These are phyloP conservation scores for Opeltia flavorubescens DNA, from an alignment of 495 filamentous ascomycete genomes.

Conservation along the genomic window DNA sequence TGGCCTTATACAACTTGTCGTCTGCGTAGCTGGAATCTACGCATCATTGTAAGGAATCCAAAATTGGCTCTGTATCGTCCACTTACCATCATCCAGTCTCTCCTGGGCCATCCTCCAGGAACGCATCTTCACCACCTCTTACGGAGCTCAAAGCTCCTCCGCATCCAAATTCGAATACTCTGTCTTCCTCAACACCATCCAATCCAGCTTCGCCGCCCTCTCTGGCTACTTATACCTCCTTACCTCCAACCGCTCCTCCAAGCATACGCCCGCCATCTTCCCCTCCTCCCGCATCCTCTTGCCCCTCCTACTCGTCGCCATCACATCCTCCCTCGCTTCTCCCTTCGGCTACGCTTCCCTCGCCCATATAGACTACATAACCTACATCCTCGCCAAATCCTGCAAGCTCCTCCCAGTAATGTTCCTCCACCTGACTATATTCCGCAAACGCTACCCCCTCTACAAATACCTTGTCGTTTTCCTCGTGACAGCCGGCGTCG, in stretches of 20 bases:
- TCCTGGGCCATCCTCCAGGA: constrained; percentile 96
- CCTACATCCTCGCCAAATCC: constrained; percentile 92
- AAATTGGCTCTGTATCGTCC: neutral
- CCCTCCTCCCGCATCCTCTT: constrained; percentile 56
- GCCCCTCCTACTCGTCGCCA: constrained; percentile 72
- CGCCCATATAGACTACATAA: constrained; percentile 95
- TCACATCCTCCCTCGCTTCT: constrained; percentile 75
- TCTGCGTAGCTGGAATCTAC: constrained; percentile 89
- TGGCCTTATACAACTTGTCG: constrained; percentile 55
- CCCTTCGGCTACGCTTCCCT: constrained; percentile 93
- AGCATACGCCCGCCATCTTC: constrained; percentile 51
- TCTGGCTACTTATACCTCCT: constrained; percentile 72
- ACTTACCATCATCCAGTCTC: constrained; percentile 40
- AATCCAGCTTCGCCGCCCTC: constrained; percentile 76
- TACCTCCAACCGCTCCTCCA: constrained; percentile 43
- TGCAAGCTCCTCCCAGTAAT: constrained; percentile 98
- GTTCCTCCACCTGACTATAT: constrained; percentile 86
- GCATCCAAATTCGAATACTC: constrained; percentile 72
- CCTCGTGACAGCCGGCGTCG: constrained; percentile 80
- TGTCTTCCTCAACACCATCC: constrained; percentile 89
- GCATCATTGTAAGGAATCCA: constrained; percentile 65
- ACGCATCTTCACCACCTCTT: constrained; percentile 88
- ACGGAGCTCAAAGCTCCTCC: constrained; percentile 36
- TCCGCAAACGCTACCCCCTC: constrained; percentile 77
- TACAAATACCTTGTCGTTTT: constrained; percentile 95